phyloP scores from a whole-genome alignment of 441 rosid species.

The Pelargonium citronellum region DNA sequence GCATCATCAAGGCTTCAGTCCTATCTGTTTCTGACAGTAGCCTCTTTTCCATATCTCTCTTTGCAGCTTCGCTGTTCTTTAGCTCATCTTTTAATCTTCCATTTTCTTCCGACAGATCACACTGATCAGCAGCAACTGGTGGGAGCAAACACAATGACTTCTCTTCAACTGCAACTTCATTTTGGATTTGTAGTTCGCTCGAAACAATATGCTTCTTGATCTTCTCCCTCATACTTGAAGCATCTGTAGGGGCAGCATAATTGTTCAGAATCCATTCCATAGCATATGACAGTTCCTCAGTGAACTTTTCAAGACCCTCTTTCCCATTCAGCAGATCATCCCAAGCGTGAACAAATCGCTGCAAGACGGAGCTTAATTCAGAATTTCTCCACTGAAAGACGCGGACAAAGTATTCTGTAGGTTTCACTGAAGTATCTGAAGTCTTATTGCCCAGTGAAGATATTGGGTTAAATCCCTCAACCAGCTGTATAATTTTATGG shows the following conservation, averaged over 20 bases:
- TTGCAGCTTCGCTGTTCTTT: conserved; percentile 32
- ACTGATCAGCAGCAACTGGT: conserved; percentile 9
- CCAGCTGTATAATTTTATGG: conserved; percentile 45
- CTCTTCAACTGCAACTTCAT: conserved; percentile 41
- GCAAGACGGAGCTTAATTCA: conserved; percentile 49
- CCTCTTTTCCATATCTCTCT: conserved; percentile 34
- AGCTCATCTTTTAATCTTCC: conserved; percentile 30
- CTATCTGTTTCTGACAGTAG: conserved; percentile 31
- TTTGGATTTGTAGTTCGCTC: conserved; percentile 54
- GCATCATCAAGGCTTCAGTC: conserved; percentile 30
- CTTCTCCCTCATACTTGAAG: conserved; percentile 54
- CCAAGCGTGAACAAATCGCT: conserved; percentile 55
- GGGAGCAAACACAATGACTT: conserved; percentile 14
- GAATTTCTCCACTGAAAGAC: conserved; percentile 77
- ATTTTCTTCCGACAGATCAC: conserved; percentile 28
- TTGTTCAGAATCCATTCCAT: conserved; percentile 78
- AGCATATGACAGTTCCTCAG: conserved; percentile 50
- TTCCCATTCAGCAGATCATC: conserved; percentile 49
- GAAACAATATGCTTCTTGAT: conserved; percentile 58
- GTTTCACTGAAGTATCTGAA: conserved; percentile 31
- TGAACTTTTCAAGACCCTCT: conserved; percentile 44
- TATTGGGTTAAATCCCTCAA: conserved; percentile 47
- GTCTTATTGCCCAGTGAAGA: conserved; percentile 9
- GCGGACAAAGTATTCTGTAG: conserved; percentile 53
- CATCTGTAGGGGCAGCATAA: conserved; percentile 63